Evolutionary conservation across 805 yeast genomes (phyloP), one percentile per base, ranked within the genome.

Genomic region (Candida piceae): DNA sequence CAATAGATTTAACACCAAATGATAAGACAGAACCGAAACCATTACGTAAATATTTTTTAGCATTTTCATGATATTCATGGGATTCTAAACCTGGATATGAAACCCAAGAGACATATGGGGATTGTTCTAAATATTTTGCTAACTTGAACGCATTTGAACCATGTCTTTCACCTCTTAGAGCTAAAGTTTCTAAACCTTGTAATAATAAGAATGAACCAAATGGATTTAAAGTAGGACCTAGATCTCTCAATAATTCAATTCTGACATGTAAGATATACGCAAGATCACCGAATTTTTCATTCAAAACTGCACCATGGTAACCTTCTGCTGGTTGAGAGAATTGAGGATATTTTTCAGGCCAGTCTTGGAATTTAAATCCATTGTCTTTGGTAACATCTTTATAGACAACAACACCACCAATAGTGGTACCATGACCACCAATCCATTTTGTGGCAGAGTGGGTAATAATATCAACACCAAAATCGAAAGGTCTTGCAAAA

Each of bases 391-490:
- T 41, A 15, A 53, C 50, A 33, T 57, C 54, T 31, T 56, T 58
- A 47, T 37, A 58, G 32, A 90, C 72, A 48, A 90, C 72, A 36
- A 81, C 84, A 70, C 97, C 97, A 36, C 84, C 97, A 62, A 89
- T 80, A 30, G 96, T 86, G 39, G 84, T 87, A 58, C 97, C 97
- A 58, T 89, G 97, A 41, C 97, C 97, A 46, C 95, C 95, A 49
- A 89, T 89, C 96, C 96, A 90, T 64, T 89, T 89, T 41, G 97
- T 89, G 38, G 96, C 96, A 43, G 96, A 88, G 63, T 89, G 96
- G 16, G 84, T 84, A 23, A 90, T 83, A 48, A 89, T 82, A 60
- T 89, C 96, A 32, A 87, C 97, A 48, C 97, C 97, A 54, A 76
- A 83, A 44, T 84, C 84, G 49, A 89, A 64, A 44, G 97, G 97